A percentile compares a stretch with the other conserved stretches of the same genome.
Conservation (phyloP, 495 filamentous ascomycete species). For the Xylona heveae region DNA sequence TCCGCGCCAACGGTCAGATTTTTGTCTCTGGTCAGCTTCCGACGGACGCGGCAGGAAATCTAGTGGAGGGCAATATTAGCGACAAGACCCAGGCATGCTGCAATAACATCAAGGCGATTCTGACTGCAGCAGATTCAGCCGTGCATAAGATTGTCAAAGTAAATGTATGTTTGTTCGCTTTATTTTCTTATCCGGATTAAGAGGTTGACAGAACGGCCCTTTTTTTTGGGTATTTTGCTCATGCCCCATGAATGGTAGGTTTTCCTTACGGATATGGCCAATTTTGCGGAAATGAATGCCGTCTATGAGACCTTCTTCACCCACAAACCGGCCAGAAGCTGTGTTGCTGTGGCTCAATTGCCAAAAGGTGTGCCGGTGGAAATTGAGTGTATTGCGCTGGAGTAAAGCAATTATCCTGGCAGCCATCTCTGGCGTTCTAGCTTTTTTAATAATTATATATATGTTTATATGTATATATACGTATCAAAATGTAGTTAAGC, state of each 20-base stretch:
- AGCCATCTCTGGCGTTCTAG: too few species aligned
- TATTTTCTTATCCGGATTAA: constrained; percentile 1
- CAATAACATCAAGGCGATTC: constrained; percentile 55
- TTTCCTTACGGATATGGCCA: constrained; percentile 68
- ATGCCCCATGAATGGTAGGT: constrained; percentile 24
- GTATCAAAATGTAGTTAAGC: too few species aligned
- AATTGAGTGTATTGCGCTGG: constrained; percentile 78
- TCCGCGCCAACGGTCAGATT: constrained; percentile 61
- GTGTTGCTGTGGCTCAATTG: constrained; percentile 74
- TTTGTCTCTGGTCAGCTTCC: constrained; percentile 92
- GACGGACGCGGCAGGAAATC: constrained; percentile 48
- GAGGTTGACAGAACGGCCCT: neutral
- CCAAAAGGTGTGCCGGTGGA: constrained; percentile 81
- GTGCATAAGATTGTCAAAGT: constrained; percentile 63
- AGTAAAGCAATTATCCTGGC: too few species aligned
- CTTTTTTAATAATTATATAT: too few species aligned
- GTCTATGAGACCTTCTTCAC: constrained; percentile 75
- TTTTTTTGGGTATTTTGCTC: neutral
- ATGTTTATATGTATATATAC: too few species aligned
- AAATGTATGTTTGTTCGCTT: constrained; percentile 15
- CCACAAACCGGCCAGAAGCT: constrained; percentile 80
- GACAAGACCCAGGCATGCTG: constrained; percentile 58
- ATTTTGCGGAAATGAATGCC: constrained; percentile 73
- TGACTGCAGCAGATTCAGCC: constrained; percentile 53
- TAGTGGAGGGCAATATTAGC: constrained; percentile 55